These are phyloP conservation scores for Penicillium robsamsonii DNA, from an alignment of 495 filamentous ascomycete genomes.

Conservation along the genomic window DNA sequence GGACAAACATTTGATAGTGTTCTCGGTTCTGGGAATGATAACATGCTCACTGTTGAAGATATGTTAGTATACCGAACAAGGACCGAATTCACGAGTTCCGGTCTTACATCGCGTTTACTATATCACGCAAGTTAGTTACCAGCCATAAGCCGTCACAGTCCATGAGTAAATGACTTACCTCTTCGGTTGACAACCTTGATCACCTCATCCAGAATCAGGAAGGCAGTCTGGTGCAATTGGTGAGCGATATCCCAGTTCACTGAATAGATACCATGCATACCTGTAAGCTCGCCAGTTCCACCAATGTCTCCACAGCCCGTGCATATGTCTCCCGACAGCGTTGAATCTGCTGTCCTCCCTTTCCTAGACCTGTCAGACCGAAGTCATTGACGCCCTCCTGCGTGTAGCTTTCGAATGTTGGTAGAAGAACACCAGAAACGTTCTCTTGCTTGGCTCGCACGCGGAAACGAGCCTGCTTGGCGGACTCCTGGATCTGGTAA, in stretches of 20 bases:
- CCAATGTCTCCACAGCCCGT: slow-evolving; percentile 93
- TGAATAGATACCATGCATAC: slow-evolving; percentile 32
- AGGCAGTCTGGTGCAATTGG: slow-evolving; percentile 67
- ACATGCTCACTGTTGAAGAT: slow-evolving; percentile 68
- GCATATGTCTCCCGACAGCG: slow-evolving; percentile 94
- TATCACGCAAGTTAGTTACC: slow-evolving; percentile 24
- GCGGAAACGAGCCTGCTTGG: slow-evolving; percentile 86
- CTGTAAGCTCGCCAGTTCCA: slow-evolving; percentile 93
- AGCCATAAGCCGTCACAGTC: not conserved
- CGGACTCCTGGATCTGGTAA: slow-evolving; percentile 96
- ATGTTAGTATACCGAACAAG: slow-evolving; percentile 15
- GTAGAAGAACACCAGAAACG: slow-evolving; percentile 92
- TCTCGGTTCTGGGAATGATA: slow-evolving; percentile 96
- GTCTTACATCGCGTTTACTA: slow-evolving; percentile 91
- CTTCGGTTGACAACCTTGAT: slow-evolving; percentile 98
- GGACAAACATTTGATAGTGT: slow-evolving; percentile 88
- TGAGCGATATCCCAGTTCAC: not conserved
- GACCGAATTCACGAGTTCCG: not conserved
- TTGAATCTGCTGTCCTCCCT: slow-evolving; percentile 96
- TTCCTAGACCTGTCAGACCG: slow-evolving; percentile 90
- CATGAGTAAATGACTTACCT: slow-evolving; percentile 50
- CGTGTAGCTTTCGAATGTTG: slow-evolving; percentile 83
- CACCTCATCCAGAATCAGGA: slow-evolving; percentile 96
- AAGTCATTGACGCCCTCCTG: slow-evolving; percentile 92
- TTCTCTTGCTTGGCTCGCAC: slow-evolving; percentile 96